Evolutionary conservation across 169 alveolate species (phyloP).

Genomic region (Eimeria sp.): DNA sequence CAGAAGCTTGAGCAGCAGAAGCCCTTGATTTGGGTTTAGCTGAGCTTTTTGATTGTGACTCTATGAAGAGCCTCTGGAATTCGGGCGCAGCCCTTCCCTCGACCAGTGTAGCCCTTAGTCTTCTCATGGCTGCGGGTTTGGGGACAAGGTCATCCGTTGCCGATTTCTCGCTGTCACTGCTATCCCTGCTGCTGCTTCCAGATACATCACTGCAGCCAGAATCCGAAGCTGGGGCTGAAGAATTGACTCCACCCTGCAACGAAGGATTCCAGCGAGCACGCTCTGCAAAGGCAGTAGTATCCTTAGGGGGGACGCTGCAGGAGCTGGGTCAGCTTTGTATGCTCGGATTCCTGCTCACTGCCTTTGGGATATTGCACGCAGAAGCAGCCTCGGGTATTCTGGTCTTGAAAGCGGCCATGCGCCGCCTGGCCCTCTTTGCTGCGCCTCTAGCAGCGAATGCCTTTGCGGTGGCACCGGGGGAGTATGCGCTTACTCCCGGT

Average conservation of each 20-base stretch:
- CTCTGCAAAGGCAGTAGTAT: neutral
- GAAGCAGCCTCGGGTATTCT: neutral
- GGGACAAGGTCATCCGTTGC: constrained; percentile 13
- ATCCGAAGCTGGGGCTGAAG: neutral
- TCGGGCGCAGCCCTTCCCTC: constrained; percentile 72
- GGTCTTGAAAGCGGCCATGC: constrained; percentile 68
- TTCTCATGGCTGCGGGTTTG: constrained; percentile 41
- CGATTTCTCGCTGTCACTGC: constrained; percentile 25
- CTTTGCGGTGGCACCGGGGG: constrained; percentile 57
- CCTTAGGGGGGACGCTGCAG: neutral
- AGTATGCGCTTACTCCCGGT: constrained; percentile 35
- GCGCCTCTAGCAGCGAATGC: constrained; percentile 78
- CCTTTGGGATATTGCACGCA: neutral
- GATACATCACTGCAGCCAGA: neutral
- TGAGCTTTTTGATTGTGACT: constrained; percentile 28
- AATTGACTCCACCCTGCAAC: neutral
- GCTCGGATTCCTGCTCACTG: neutral
- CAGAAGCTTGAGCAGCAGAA: neutral
- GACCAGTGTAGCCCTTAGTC: constrained; percentile 66
- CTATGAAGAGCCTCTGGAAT: constrained; percentile 67
- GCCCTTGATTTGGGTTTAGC: neutral
- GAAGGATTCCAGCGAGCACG: neutral
- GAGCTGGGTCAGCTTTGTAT: neutral
- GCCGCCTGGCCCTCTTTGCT: constrained; percentile 64
- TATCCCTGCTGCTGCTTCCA: constrained; percentile 54